Percentiles rank a stretch among this genome's conserved stretches.
Conservation (phyloP, 1,284 basidiomycete genomes). For the Cryptococcus sp. region DNA sequence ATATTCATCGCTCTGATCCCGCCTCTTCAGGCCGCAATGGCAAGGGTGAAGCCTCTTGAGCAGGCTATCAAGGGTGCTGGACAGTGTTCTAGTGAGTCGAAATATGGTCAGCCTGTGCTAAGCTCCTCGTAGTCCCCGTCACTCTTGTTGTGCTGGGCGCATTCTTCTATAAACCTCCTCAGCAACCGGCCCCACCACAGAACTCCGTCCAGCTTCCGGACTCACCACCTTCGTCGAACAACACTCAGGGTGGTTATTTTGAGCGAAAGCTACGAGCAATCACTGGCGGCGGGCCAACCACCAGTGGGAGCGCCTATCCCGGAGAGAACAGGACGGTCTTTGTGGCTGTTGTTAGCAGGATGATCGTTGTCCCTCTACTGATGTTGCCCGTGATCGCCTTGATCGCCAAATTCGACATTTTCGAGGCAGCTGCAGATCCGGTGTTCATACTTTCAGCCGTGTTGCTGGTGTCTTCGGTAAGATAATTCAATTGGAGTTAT, state of each 20-base stretch:
- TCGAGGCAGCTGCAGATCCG: constrained; percentile 55
- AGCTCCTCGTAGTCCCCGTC: constrained; percentile 62
- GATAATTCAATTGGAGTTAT: constrained; percentile 63
- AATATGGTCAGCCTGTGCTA: neutral
- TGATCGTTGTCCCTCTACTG: constrained; percentile 80
- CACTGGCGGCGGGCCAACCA: neutral
- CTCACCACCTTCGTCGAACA: constrained; percentile 8
- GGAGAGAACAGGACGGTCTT: constrained; percentile 81
- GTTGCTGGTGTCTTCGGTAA: constrained; percentile 67
- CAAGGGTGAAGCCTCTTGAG: constrained; percentile 66
- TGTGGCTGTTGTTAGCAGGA: constrained; percentile 69
- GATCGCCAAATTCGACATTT: constrained; percentile 63
- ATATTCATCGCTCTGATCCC: constrained; percentile 77
- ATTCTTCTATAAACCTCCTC: constrained; percentile 68
- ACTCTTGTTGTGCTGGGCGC: constrained; percentile 90
- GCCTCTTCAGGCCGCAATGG: constrained; percentile 70
- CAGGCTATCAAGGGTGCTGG: constrained; percentile 71
- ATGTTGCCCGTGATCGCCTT: constrained; percentile 71
- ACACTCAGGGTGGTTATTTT: constrained; percentile 24
- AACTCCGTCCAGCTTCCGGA: constrained; percentile 2
- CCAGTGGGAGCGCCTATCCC: constrained; percentile 38
- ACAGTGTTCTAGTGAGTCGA: constrained; percentile 64
- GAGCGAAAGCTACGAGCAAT: constrained; percentile 35
- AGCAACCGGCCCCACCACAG: constrained; percentile 8
- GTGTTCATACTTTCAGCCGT: constrained; percentile 61